These are phyloP conservation scores for Globisporangium lucens DNA, from an alignment of 352 stramenopile genomes.

Conservation along the genomic window DNA sequence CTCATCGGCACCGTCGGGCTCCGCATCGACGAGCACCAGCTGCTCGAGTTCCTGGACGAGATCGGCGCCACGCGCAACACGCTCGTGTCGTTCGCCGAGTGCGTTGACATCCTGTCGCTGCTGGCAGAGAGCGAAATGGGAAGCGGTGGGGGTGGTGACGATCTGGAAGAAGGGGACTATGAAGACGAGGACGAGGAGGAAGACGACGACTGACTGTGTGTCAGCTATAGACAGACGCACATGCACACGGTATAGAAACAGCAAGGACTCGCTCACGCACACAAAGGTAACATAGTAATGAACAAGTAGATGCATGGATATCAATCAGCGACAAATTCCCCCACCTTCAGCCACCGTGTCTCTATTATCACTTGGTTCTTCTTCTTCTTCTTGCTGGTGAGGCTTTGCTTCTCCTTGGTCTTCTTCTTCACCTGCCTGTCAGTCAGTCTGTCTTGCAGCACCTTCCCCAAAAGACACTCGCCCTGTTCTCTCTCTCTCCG, in stretches of 20 bases:
- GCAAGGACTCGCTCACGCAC: background rate
- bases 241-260: background rate
- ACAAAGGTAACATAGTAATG: background rate
- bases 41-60: constrained; percentile 64
- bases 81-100: constrained; percentile 80
- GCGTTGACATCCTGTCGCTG: constrained; percentile 82
- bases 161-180: constrained; percentile 28
- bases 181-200: constrained; percentile 25
- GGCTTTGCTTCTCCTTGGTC: background rate
- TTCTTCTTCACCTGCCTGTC: background rate
- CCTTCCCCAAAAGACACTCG: background rate
- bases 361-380: constrained; percentile 3
- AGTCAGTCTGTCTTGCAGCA: background rate
- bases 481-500: background rate
- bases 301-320: background rate
- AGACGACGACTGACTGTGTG: constrained; percentile 14
- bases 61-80: constrained; percentile 66
- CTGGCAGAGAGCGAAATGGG: constrained; percentile 51
- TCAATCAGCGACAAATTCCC: background rate
- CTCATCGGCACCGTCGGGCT: constrained; percentile 47
- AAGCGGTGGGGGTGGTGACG: constrained; percentile 13
- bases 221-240: background rate
- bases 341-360: background rate
- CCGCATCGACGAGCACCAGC: constrained; percentile 32
- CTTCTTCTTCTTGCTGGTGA: background rate